These are phyloP conservation scores for Nannochloropsis limnetica DNA, from an alignment of 352 stramenopile genomes.

Conservation along the genomic window DNA sequence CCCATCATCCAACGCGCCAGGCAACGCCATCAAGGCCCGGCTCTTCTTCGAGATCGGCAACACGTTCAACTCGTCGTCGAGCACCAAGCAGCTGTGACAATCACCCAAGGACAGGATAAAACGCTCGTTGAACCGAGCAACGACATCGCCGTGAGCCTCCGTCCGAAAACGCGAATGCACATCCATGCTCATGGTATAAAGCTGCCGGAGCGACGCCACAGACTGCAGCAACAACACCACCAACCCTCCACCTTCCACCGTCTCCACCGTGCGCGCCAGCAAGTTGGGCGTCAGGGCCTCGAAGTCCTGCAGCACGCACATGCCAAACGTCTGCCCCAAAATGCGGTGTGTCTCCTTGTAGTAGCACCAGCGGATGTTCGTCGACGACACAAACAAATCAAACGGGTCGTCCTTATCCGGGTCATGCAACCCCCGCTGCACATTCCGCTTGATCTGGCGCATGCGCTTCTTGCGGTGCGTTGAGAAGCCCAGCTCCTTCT, in stretches of 20 bases:
- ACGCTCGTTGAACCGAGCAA: conserved; percentile 92
- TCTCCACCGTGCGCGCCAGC: conserved; percentile 97
- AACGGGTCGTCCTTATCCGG: conserved; percentile 85
- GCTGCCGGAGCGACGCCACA: conserved; percentile 94
- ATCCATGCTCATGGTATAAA: conserved; percentile 98
- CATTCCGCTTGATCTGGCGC: conserved; percentile 82
- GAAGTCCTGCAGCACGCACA: conserved; percentile 98
- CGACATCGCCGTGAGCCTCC: conserved; percentile 55
- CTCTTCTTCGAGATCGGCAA: conserved; percentile 69
- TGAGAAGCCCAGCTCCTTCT: conserved; percentile 98
- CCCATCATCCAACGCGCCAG: background rate
- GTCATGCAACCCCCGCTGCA: conserved; percentile 81
- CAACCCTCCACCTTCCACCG: conserved; percentile 90
- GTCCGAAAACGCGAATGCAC: conserved; percentile 68
- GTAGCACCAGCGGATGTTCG: conserved; percentile 97
- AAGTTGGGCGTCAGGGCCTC: conserved; percentile 94
- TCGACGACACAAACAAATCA: conserved; percentile 96
- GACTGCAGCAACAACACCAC: conserved; percentile 92
- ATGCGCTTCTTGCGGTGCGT: conserved; percentile 80
- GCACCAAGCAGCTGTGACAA: conserved; percentile 87
- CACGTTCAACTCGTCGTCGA: conserved; percentile 99
- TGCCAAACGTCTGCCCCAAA: conserved; percentile 92
- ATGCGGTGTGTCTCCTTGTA: conserved; percentile 99
- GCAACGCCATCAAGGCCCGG: background rate
- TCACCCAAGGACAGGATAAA: conserved; percentile 95